These are phyloP conservation scores for Mycena leptocephala DNA, from an alignment of 768 basidiomycete species.

Conservation along the genomic window DNA sequence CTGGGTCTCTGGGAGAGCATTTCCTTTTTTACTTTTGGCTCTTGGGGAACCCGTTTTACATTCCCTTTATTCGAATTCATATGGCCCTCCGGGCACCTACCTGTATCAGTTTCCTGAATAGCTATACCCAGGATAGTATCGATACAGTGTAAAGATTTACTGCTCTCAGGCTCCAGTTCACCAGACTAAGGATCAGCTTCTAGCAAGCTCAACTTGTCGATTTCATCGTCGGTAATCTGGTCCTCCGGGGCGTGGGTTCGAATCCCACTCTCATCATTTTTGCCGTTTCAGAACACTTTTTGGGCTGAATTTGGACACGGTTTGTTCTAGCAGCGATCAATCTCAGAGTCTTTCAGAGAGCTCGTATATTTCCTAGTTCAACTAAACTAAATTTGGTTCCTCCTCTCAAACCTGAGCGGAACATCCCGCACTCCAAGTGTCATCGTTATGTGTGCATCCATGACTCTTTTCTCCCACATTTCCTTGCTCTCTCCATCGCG, in stretches of 20 bases:
- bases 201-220: not conserved
- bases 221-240: constrained; percentile 38
- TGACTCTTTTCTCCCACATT: constrained; percentile 42
- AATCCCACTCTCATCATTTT: constrained; percentile 65
- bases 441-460: constrained; percentile 42
- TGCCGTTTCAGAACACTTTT: no score
- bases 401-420: constrained; percentile 37
- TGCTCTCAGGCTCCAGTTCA: no score
- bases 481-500: constrained; percentile 48
- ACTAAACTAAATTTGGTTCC: constrained; percentile 16
- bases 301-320: no score
- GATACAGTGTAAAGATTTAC: no score
- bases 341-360: no score
- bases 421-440: constrained; percentile 42
- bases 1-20: not conserved
- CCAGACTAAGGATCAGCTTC: constrained; percentile 76
- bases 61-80: no score
- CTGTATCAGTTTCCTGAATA: no score
- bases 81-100: no score
- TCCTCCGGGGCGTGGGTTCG: constrained; percentile 69
- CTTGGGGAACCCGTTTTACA: no score
- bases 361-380: no score
- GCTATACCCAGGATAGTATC: no score
- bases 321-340: no score
- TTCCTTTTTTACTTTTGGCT: not conserved